Evolutionary conservation across 495 filamentous ascomycete genomes (phyloP), one percentile per base, ranked within the genome.

Genomic region (Tuber umbilicatum): DNA sequence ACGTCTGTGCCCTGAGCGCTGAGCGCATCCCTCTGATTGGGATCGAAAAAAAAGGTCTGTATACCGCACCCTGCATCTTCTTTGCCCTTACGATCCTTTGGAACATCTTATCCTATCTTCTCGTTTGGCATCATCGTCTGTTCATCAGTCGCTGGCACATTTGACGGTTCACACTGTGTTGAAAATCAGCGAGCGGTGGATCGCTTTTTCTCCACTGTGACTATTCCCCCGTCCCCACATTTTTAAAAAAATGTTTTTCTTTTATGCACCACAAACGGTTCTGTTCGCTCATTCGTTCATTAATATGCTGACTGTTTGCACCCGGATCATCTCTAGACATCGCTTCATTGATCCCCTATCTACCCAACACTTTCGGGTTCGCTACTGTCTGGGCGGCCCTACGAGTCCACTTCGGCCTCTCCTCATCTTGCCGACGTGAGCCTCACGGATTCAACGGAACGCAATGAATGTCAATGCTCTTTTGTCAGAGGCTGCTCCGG

Each of bases 381-480:
- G 55, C 55, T 64, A 64, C 27, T 35, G 19, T 35, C 55, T 35
- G 55, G 27, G 55, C 55, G 55, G 55, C 55, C 55, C 55, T 64
- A 64, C 55, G 27, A 64, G 55, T 64, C 27, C 55, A 64, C 27
- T 64, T 60, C 55, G 55, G 55, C 55, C 55, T 64, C 55, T 64
- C 14, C 55, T 64, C 14, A 64, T 27, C 27, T 64, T 64, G 55
- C 55, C 55, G 55, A 27, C 14, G 27, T 35, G 27, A 64, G 55
- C 31, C 27, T 64, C 27, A 35, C 55, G 55, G 55, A 64, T 64
- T 31, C 55, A 64, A 64, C 10, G 60, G 41, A 72, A 64, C 70
- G 76, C 64, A 47, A 80, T 80, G 78, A 80, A 80, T 50, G 78
- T 80, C 71, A 80, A 80, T 69, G 75, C 79, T 50, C 79, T 81